These are phyloP conservation scores for Capsella bursapastoris DNA, from an alignment of 345 rosid species.

Conservation along the genomic window DNA sequence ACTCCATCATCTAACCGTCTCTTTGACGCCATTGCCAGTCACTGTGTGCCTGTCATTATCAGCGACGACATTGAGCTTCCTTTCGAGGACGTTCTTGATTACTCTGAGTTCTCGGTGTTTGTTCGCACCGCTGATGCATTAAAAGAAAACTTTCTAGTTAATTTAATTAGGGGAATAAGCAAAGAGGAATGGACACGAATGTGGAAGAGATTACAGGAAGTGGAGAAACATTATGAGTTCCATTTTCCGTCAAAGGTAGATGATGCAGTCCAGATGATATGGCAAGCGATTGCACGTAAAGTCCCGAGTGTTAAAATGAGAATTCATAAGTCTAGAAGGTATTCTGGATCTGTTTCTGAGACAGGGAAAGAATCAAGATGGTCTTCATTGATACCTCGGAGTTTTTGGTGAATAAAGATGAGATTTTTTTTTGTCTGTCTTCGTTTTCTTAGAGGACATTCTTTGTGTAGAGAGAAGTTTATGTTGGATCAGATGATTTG, in stretches of 20 bases:
- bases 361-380: slow-evolving; percentile 39
- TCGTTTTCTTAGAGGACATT: slow-evolving; percentile 13
- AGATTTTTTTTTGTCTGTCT: not conserved
- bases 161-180: slow-evolving; percentile 61
- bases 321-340: slow-evolving; percentile 68
- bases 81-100: slow-evolving; percentile 87
- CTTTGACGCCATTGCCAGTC: slow-evolving; percentile 96
- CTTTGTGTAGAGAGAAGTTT: slow-evolving; percentile 40
- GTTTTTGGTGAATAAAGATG: slow-evolving; percentile 58
- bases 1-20: slow-evolving; percentile 97
- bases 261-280: slow-evolving; percentile 95
- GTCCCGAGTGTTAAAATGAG: slow-evolving; percentile 70
- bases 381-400: slow-evolving; percentile 51
- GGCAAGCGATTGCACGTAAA: slow-evolving; percentile 89
- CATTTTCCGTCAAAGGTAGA: slow-evolving; percentile 72
- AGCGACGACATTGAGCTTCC: slow-evolving; percentile 98
- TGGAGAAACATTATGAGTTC: slow-evolving; percentile 65
- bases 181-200: slow-evolving; percentile 87
- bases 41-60: slow-evolving; percentile 93
- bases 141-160: slow-evolving; percentile 68
- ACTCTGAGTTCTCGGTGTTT: slow-evolving; percentile 87
- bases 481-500: slow-evolving; percentile 22
- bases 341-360: slow-evolving; percentile 37
- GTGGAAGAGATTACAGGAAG: slow-evolving; percentile 72
- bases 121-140: slow-evolving; percentile 83